Evolutionary conservation across 2,329 filamentous ascomycete species (phyloP), one percentile per base, ranked within the genome.

Genomic region (Mollisia scopiformis): DNA sequence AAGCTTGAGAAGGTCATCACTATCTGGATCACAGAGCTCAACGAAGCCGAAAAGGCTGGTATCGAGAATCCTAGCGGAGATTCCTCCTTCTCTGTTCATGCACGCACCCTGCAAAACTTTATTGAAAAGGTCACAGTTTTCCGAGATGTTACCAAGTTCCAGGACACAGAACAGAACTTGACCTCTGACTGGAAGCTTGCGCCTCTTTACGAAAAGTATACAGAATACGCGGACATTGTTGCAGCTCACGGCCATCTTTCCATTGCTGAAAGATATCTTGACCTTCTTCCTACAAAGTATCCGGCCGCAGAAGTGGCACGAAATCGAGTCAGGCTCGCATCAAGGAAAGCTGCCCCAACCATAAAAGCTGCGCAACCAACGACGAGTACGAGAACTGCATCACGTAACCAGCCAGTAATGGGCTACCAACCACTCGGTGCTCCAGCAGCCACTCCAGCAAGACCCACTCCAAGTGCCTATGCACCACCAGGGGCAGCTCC

Each of bases 41-140:
- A 92, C 67, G 93, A 98, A 77, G 85, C 88, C 25, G 93, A 97
- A 75, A 86, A 89, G 69, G 86, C 87, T 47, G 88, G 87, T 13
- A 80, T 96, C 63, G 84, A 92, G 69, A 84, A 88, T 64, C 82
- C 84, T 21, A 83, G 83, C 25, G 86, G 86, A 33, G 91, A 93
- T 70, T 94, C 91, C 23, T 90, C 87, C 60, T 99, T 97, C 78
- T 96, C 94, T 0, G 88, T 98, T 53, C 95, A 98, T 71, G 93
- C 94, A 58, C 88, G 88, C 63, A 89, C 90, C 50, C 80, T 99
- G 46, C 95, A 98, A 76, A 89, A 91, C 67, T 94, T 99, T 73
- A 96, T 99, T 64, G 95, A 99, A 79, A 99, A 99, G 82, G 95
- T 99, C 50, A 96, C 93, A 0, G 86, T 99, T 57, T 99, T 99